Base-by-base conservation (phyloP, 2,329 filamentous ascomycete genomes). In the Sclerotinia trifoliorum region DNA sequence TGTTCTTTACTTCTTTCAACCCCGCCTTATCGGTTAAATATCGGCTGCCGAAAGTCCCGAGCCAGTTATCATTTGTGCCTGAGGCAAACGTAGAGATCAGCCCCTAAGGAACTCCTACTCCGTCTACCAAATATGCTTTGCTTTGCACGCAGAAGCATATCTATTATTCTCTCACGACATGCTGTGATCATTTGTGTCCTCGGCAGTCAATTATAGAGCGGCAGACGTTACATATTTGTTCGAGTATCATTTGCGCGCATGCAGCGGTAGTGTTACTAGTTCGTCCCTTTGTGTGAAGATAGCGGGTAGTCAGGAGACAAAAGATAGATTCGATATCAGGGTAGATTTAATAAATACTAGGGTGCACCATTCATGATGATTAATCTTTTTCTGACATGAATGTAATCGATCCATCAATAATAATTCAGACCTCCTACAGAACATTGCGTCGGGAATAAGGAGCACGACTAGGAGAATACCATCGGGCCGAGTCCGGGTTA, bases 401-500 rank as follows among this genome's bases (percentile, higher is more conserved):
- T 49, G 29, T 13, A 6, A 39, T 39, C 13, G 3, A 13, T 39
- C n/a, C 35, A 42, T 42, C 39, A 42, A n/a, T n/a, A n/a, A n/a
- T n/a, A n/a, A n/a, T n/a, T n/a, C n/a, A 62, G 21, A 51, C 29
- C n/a, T 13, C 10, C n/a, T 7, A 17, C 44, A 29, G 44, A 62
- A 35, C 49, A 57, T 32, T 17, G 13, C 32, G 42, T 39, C 21
- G 55, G 35, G 21, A 35, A 35, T 39, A 24, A 7, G 29, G n/a
- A 13, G 44, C 29, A 62, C 46, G 46, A 51, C 29, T 21, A 51
- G 7, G 21, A 49, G 13, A 51, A 39, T 24, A 24, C 19, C 44
- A 62, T 51, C 46, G 58, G 58, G 44, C 58, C 58, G 46, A 62
- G 58, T 62, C 29, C 58, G 44, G 44, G 26, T 29, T n/a, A 62